These are phyloP conservation scores for Suillus clintonianus DNA, from an alignment of 768 basidiomycete genomes.

Conservation along the genomic window DNA sequence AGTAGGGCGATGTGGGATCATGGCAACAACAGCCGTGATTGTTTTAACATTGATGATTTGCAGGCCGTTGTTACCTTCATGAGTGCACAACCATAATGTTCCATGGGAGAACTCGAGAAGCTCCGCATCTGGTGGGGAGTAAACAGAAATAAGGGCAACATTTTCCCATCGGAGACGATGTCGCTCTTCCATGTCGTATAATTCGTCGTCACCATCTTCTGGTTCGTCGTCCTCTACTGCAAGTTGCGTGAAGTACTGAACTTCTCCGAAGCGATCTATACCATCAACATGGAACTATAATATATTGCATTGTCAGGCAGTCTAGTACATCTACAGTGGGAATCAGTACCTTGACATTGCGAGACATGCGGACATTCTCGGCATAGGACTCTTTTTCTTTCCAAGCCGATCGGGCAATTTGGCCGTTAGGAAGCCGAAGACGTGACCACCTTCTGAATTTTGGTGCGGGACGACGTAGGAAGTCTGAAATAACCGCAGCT, in stretches of 20 bases:
- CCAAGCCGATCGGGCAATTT: constrained; percentile 24
- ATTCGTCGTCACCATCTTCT: neutral
- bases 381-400: constrained; percentile 21
- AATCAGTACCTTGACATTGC: constrained; percentile 35
- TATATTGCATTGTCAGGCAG: neutral
- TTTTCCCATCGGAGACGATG: neutral
- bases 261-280: neutral
- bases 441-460: constrained; percentile 17
- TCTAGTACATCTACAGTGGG: neutral
- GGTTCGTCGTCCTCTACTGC: neutral
- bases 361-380: constrained; percentile 24
- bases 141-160: neutral
- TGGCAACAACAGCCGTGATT: neutral
- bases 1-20: neutral
- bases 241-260: neutral
- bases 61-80: neutral
- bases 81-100: neutral
- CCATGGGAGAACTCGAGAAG: neutral
- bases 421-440: constrained; percentile 23
- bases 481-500: neutral
- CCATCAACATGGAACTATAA: neutral
- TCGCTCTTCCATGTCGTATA: neutral
- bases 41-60: neutral
- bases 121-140: neutral
- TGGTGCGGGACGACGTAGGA: neutral